These are phyloP conservation scores for Barbatosphaeria neglecta DNA, from an alignment of 495 filamentous ascomycete genomes.

Conservation along the genomic window DNA sequence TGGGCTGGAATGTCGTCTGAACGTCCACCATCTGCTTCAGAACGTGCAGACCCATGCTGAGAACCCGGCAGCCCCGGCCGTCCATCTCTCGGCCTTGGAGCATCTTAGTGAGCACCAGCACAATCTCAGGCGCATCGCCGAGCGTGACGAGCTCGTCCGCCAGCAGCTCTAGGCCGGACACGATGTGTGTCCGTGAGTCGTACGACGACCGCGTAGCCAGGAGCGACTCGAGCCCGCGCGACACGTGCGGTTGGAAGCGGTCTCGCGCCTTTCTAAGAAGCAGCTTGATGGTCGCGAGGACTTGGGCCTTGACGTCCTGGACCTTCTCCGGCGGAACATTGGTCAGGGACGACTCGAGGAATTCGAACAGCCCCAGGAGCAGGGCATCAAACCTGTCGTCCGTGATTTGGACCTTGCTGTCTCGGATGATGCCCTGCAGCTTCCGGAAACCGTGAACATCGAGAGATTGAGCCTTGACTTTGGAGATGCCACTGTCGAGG, in stretches of 20 bases:
- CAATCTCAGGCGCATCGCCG: constrained; percentile 37
- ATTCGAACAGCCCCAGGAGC: constrained; percentile 60
- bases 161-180: constrained; percentile 42
- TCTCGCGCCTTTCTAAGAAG: constrained; percentile 57
- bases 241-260: constrained; percentile 52
- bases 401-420: constrained; percentile 43
- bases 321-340: constrained; percentile 41
- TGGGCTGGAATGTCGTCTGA: constrained; percentile 25
- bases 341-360: constrained; percentile 48
- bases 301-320: constrained; percentile 72
- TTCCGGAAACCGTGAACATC: constrained; percentile 86
- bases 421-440: constrained; percentile 67
- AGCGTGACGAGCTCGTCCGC: constrained; percentile 39
- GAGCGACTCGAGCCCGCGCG: constrained; percentile 53
- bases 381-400: constrained; percentile 64
- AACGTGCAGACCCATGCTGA: constrained; percentile 52
- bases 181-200: constrained; percentile 40
- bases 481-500: constrained; percentile 64
- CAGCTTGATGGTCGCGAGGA: constrained; percentile 66
- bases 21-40: constrained; percentile 40
- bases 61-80: constrained; percentile 19
- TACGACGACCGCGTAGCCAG: constrained; percentile 54
- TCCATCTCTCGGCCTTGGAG: constrained; percentile 25
- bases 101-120: constrained; percentile 31
- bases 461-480: constrained; percentile 56